Conservation (phyloP, 2,329 filamentous ascomycete genomes). For the Colletotrichum melonis region DNA sequence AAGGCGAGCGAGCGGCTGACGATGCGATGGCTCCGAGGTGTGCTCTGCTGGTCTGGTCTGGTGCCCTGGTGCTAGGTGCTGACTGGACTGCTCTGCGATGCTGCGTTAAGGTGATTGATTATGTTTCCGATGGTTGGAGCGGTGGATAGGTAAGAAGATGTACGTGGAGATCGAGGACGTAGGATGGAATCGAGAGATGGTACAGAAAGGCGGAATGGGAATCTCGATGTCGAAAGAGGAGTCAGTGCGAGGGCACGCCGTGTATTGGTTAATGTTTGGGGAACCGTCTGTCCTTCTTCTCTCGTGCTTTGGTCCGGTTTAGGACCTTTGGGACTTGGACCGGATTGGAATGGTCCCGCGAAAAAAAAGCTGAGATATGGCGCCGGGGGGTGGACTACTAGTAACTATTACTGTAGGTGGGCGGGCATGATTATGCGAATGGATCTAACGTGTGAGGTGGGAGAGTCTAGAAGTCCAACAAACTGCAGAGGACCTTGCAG, state of each 20-base stretch:
- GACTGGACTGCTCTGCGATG: not conserved
- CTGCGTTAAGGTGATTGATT: not conserved
- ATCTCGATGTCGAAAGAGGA: conserved; percentile 23
- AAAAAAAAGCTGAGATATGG: not conserved
- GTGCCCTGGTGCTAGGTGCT: not conserved
- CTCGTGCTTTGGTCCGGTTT: conserved; percentile 2
- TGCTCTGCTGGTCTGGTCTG: too few species aligned
- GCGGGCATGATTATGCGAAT: not conserved
- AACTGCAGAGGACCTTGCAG: not conserved
- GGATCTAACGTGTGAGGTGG: not conserved
- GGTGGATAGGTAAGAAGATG: conserved; percentile 7
- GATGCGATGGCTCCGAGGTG: not conserved
- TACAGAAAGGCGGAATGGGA: conserved; percentile 31
- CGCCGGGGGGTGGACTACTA: not conserved
- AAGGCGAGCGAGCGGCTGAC: not conserved
- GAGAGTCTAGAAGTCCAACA: not conserved
- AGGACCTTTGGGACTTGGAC: not conserved
- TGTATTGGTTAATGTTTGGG: not conserved
- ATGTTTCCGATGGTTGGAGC: conserved; percentile 3
- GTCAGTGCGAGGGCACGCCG: conserved; percentile 1
- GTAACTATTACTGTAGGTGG: not conserved
- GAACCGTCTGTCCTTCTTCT: not conserved
- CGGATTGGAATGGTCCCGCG: conserved; percentile 8
- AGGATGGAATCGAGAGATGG: conserved; percentile 24
- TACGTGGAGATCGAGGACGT: conserved; percentile 13